A percentile compares a stretch with the other conserved stretches of the same genome.
Conservation (phyloP, 1,284 basidiomycete genomes). For the Coriolopsis trogii region DNA sequence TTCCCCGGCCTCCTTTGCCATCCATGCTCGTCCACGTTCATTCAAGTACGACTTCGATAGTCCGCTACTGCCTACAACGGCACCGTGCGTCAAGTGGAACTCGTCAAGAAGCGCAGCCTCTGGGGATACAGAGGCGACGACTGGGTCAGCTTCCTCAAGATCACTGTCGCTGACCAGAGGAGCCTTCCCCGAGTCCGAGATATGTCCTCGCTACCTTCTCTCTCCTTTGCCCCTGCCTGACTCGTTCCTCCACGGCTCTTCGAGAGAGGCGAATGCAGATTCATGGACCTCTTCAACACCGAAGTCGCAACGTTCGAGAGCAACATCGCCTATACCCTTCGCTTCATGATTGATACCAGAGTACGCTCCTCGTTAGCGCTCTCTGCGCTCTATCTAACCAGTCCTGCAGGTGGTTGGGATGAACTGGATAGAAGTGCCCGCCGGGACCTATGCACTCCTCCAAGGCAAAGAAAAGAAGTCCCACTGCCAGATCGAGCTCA, state of each 20-base stretch:
- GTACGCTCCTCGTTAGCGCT: slow-evolving; percentile 40
- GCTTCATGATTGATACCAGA: slow-evolving; percentile 97
- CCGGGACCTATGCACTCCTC: slow-evolving; percentile 75
- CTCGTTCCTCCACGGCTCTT: slow-evolving; percentile 69
- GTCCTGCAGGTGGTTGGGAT: slow-evolving; percentile 82
- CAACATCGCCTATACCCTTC: slow-evolving; percentile 85
- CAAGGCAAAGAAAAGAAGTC: slow-evolving; percentile 65
- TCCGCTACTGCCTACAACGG: slow-evolving; percentile 37
- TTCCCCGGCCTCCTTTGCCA: background rate
- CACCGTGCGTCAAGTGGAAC: slow-evolving; percentile 59
- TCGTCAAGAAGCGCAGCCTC: slow-evolving; percentile 72
- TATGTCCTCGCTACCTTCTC: slow-evolving; percentile 50
- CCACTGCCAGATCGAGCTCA: slow-evolving; percentile 86
- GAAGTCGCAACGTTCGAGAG: slow-evolving; percentile 81
- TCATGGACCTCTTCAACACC: slow-evolving; percentile 68
- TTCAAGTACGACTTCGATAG: no score
- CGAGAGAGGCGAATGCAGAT: slow-evolving; percentile 81
- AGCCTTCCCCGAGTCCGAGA: slow-evolving; percentile 87
- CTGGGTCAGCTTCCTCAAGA: slow-evolving; percentile 79
- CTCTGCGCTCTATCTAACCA: background rate
- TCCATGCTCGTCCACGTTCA: no score
- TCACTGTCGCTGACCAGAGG: slow-evolving; percentile 75
- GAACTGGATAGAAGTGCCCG: slow-evolving; percentile 95
- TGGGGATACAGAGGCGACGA: slow-evolving; percentile 90
- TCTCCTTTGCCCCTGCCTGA: slow-evolving; percentile 14